Evolutionary conservation across 148 eudicot genomes (phyloP), one percentile per base, ranked within the genome.

Genomic region (Rhododendron henanense): DNA sequence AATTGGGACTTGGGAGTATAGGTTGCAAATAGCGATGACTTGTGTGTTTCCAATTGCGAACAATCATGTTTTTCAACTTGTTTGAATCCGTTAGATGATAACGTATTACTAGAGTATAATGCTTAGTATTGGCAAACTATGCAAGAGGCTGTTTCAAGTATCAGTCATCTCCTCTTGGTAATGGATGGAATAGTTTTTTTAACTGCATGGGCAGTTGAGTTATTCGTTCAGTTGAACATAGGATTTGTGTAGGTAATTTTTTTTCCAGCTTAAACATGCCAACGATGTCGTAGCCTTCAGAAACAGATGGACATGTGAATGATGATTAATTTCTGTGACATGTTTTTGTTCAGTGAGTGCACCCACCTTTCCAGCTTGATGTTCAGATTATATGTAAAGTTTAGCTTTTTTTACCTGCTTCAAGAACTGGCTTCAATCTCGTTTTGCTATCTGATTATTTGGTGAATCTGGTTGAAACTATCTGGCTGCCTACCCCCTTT

Each of bases 381-480:
- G 6, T 84, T 71, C n/a, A 4, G 45, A 31, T 84, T 47, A 6
- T 47, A 69, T 69, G 63, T 48, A 19, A 83, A 82, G 53, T 71
- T 18, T 41, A 31, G 55, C 77, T 19, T 35, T 41, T 37, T 21
- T 57, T 59, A 35, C 48, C 73, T 55, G 18, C 84, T 44, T 45
- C 78, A 15, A 25, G 78, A 41, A 83, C 85, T 67, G 78, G n/a
- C 57, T 82, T 82, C 41, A 19, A 84, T 75, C 61, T 31, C n/a
- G 45, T 48, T 82, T 81, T 41, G 37, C 74, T n/a, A 39, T 63
- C 35, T 61, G 85, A 44, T 63, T 63, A 65, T 41, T 63, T 16
- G 23, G 41, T 83, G 77, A 44, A 44, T 47, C 50, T 73, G 37
- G 47, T 39, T 77, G 6, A 41, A 76, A 37, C 45, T 23, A 10